A percentile compares a stretch with the other conserved stretches of the same genome.
Evolutionary conservation across 2,329 filamentous ascomycete species (phyloP).

Genomic region (Hyphodiscus sp.): DNA sequence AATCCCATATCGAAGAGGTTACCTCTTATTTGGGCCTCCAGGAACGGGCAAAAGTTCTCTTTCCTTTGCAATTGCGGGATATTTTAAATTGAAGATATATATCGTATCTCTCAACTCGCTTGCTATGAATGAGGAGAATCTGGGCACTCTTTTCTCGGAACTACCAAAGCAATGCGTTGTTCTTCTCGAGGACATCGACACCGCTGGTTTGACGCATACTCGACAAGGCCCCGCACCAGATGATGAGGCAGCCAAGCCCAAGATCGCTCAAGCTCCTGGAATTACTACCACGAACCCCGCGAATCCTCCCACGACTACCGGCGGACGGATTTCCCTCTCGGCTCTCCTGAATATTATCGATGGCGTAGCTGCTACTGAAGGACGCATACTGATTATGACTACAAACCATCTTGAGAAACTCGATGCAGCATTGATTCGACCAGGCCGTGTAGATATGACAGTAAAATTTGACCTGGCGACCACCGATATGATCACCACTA

Average conservation of each 20-base stretch:
- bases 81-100: conserved; percentile 65
- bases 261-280: conserved; percentile 1
- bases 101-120: conserved; percentile 61
- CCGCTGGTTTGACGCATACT: conserved; percentile 57
- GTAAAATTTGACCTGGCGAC: conserved; percentile 42
- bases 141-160: conserved; percentile 56
- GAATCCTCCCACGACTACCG: conserved; percentile 5
- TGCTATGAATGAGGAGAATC: conserved; percentile 57
- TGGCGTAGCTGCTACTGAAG: conserved; percentile 58
- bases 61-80: conserved; percentile 62
- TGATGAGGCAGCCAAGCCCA: conserved; percentile 7
- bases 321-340: conserved; percentile 47
- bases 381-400: conserved; percentile 64
- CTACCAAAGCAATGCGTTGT: conserved; percentile 67
- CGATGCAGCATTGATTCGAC: conserved; percentile 54
- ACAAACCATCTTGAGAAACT: conserved; percentile 59
- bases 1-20: conserved; percentile 80
- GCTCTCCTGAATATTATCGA: conserved; percentile 66
- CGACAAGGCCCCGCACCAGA: conserved; percentile 15
- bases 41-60: conserved; percentile 67
- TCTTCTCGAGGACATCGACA: conserved; percentile 71
- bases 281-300: conserved; percentile 17
- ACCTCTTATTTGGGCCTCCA: conserved; percentile 73
- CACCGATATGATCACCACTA: conserved; percentile 23
- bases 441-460: conserved; percentile 55